Evolutionary conservation across 2,329 filamentous ascomycete genomes (phyloP).

Genomic region (Elsinoe arachidis): DNA sequence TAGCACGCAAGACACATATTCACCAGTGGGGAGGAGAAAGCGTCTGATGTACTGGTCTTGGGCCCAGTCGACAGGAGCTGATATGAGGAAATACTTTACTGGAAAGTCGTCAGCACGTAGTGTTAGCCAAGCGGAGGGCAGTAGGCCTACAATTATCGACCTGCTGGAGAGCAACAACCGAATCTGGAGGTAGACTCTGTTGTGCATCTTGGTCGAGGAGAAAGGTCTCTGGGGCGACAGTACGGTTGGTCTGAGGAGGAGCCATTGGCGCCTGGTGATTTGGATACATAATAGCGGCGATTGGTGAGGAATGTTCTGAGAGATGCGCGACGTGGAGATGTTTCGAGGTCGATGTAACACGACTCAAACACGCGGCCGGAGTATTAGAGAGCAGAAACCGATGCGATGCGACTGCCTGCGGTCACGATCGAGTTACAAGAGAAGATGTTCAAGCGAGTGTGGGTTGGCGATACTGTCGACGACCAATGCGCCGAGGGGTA

Average conservation of each 20-base stretch:
- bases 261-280: slow-evolving; percentile 69
- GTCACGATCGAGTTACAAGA: slow-evolving; percentile 7
- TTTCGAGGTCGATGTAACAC: slow-evolving; percentile 8
- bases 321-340: slow-evolving; percentile 2
- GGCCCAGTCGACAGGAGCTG: slow-evolving; percentile 95
- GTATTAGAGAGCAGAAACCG: slow-evolving; percentile 1
- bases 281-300: slow-evolving; percentile 37
- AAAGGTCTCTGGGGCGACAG: slow-evolving; percentile 87
- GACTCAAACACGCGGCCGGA: slow-evolving; percentile 11
- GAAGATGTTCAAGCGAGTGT: slow-evolving; percentile 6
- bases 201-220: slow-evolving; percentile 96
- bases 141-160: slow-evolving; percentile 79
- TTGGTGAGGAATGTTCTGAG: background rate
- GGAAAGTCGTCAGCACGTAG: slow-evolving; percentile 27
- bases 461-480: background rate
- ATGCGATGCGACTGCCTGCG: slow-evolving; percentile 13
- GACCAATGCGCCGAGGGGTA: slow-evolving; percentile 1
- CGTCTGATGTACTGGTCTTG: slow-evolving; percentile 93
- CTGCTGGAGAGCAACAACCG: slow-evolving; percentile 93
- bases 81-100: slow-evolving; percentile 99
- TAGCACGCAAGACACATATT: slow-evolving; percentile 97
- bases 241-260: slow-evolving; percentile 60
- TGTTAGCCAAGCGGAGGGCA: background rate
- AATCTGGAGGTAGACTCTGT: slow-evolving; percentile 90
- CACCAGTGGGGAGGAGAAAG: slow-evolving; percentile 90